Percentiles rank a stretch among this genome's conserved stretches.
Conservation (phyloP, 2,329 filamentous ascomycete genomes). For the Phaeosphaeriaceae sp. region DNA sequence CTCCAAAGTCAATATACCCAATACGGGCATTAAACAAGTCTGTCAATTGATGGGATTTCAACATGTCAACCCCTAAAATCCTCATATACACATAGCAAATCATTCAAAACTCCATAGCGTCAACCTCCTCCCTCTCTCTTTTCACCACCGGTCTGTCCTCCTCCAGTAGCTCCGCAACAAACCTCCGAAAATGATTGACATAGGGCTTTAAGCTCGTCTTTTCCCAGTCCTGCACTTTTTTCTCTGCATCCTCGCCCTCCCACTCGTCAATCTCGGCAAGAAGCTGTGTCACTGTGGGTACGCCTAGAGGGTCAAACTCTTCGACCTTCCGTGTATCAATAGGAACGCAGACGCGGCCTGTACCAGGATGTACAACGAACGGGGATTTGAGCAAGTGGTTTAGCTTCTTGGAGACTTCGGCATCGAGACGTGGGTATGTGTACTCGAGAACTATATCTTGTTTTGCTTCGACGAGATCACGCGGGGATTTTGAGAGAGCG, state of each 20-base stretch:
- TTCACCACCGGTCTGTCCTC: conserved; percentile 64
- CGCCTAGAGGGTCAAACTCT: conserved; percentile 82
- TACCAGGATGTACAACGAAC: conserved; percentile 95
- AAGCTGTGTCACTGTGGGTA: conserved; percentile 87
- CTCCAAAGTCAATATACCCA: too few species aligned
- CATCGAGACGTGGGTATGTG: conserved; percentile 95
- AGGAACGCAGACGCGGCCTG: conserved; percentile 91
- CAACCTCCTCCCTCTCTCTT: conserved; percentile 62
- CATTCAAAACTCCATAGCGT: conserved; percentile 70
- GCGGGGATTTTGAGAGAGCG: conserved; percentile 73
- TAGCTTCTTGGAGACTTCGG: conserved; percentile 95
- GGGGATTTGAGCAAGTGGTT: conserved; percentile 98
- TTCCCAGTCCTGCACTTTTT: conserved; percentile 81
- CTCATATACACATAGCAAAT: conserved; percentile 1
- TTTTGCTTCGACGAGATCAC: conserved; percentile 82
- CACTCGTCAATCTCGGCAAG: conserved; percentile 87
- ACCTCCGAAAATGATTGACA: conserved; percentile 84
- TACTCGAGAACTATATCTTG: conserved; percentile 97
- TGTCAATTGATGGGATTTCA: too few species aligned
- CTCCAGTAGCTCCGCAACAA: conserved; percentile 79
- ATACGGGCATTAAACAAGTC: neutral
- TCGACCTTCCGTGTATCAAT: conserved; percentile 79
- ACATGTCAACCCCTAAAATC: neutral
- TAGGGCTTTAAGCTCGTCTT: conserved; percentile 96
- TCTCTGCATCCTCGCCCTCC: conserved; percentile 58